Conservation (phyloP, 306 rosid species). For the Prunus mira region DNA sequence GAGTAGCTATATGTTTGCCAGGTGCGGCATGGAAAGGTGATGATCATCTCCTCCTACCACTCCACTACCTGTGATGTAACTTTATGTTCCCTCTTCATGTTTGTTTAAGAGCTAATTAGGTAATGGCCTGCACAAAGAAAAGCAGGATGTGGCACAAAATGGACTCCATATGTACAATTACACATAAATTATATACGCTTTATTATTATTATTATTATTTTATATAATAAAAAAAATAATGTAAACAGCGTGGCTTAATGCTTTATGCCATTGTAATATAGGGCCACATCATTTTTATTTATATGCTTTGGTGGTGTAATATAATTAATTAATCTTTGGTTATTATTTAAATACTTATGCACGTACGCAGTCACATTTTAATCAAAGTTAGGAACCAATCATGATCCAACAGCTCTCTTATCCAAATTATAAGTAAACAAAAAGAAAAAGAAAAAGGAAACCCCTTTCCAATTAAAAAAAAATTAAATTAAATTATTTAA, state of each 20-base stretch:
- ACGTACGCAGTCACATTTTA: not conserved
- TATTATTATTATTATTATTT: not conserved
- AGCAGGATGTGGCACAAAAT: not conserved
- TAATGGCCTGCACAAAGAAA: not conserved
- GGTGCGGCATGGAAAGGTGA: not conserved
- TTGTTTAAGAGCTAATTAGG: not conserved
- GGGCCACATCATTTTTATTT: not conserved
- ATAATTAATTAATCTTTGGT: not conserved
- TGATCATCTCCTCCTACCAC: slow-evolving; percentile 2
- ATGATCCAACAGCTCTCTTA: not conserved
- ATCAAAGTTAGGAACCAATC: not conserved
- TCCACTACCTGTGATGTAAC: slow-evolving; percentile 14
- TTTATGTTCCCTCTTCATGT: slow-evolving; percentile 5
- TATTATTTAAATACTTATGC: not conserved
- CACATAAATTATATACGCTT: not conserved
- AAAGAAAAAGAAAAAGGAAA: not conserved
- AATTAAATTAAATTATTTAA: too few relatives aligned
- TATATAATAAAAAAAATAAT: not conserved
- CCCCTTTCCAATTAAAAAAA: not conserved
- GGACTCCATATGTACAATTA: not conserved
- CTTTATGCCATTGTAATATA: not conserved
- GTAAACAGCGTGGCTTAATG: not conserved
- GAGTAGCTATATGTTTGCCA: not conserved
- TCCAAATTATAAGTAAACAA: not conserved
- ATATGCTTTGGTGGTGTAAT: not conserved